Conservation (phyloP, 1,284 basidiomycete species). For the Porogramme epimiltina region DNA sequence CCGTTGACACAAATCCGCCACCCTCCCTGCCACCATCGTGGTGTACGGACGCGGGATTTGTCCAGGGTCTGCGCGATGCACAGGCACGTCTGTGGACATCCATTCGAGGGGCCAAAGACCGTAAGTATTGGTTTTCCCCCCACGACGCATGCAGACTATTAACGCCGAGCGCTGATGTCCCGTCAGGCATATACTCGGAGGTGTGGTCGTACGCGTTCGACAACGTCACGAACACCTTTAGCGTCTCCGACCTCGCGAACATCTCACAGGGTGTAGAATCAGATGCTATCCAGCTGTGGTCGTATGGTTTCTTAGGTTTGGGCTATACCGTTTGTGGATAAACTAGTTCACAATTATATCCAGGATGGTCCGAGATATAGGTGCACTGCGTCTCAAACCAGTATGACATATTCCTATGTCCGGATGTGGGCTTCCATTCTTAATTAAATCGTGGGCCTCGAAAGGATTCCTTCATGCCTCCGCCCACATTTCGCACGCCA, state of each 20-base stretch:
- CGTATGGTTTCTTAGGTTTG: conserved; percentile 23
- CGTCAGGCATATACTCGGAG: conserved; percentile 26
- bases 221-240: conserved; percentile 24
- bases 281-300: conserved; percentile 31
- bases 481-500: no score
- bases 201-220: conserved; percentile 31
- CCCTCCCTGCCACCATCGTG: conserved; percentile 30
- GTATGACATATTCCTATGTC: no score
- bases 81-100: conserved; percentile 41
- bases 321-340: conserved; percentile 16
- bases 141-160: background rate
- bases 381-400: no score
- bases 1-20: conserved; percentile 20
- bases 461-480: no score
- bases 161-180: background rate
- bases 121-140: no score
- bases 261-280: conserved; percentile 28
- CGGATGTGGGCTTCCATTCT: no score
- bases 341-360: no score
- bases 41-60: conserved; percentile 38
- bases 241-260: conserved; percentile 24
- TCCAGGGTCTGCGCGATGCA: conserved; percentile 32
- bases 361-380: no score
- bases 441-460: no score
- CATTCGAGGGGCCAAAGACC: conserved; percentile 22